A percentile compares a stretch with the other conserved stretches of the same genome.
Conservation (phyloP, 1,139 yeast species). For the Hyphopichia khmerensis region DNA sequence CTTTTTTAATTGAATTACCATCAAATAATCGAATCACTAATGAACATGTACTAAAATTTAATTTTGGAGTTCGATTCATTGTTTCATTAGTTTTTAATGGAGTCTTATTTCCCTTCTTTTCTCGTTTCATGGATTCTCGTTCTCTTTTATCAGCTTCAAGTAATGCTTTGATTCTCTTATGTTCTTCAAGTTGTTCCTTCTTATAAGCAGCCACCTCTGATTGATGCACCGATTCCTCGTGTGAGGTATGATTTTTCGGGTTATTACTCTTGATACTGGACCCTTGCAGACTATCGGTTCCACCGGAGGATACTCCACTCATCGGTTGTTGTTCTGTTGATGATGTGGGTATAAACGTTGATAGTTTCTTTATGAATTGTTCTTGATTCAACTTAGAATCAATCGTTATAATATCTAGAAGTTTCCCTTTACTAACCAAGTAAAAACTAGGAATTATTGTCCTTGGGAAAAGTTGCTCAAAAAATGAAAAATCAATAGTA, state of each 20-base stretch:
- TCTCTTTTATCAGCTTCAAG: constrained; percentile 54
- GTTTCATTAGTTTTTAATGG: too few species aligned
- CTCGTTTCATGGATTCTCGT: constrained; percentile 17
- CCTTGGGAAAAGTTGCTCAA: constrained; percentile 50
- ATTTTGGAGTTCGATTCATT: too few species aligned
- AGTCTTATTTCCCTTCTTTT: not conserved
- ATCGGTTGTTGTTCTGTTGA: not conserved
- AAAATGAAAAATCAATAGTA: constrained; percentile 47
- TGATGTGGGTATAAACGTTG: not conserved
- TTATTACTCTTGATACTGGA: too few species aligned
- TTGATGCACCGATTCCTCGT: constrained; percentile 3
- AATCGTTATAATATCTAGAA: constrained; percentile 39
- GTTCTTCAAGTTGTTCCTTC: constrained; percentile 44
- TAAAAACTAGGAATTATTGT: constrained; percentile 48
- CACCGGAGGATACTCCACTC: not conserved
- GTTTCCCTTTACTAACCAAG: constrained; percentile 45
- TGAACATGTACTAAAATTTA: too few species aligned
- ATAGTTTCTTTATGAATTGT: constrained; percentile 5
- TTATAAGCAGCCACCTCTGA: not conserved
- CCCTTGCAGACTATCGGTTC: not conserved
- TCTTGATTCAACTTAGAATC: constrained; percentile 7
- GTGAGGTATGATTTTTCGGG: not conserved
- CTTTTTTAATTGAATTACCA: constrained; percentile 49
- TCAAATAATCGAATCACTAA: constrained; percentile 55
- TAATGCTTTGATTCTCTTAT: constrained; percentile 51